A percentile compares a stretch with the other conserved stretches of the same genome.
phyloP scores from a whole-genome alignment of 495 filamentous ascomycete species.

The Podospora anserina region DNA sequence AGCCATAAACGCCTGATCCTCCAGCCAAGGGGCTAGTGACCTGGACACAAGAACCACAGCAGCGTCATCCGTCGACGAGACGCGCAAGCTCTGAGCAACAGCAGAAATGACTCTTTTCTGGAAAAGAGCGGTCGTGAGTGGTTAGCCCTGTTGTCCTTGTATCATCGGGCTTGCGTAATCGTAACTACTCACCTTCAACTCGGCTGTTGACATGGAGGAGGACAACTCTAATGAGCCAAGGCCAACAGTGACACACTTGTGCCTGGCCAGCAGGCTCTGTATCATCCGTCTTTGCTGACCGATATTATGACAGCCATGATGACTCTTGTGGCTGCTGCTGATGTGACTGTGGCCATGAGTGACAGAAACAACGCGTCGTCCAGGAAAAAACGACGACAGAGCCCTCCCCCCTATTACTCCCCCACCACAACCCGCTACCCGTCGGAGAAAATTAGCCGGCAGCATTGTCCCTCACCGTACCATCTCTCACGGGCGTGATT shows the following conservation, averaged over 20 bases:
- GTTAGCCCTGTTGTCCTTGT: conserved; percentile 1
- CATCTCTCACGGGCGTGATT: background rate
- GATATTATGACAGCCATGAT: background rate
- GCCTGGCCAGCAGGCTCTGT: background rate
- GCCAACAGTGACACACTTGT: background rate
- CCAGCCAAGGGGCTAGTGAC: conserved; percentile 36
- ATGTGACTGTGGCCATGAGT: background rate
- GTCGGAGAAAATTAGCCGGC: conserved; percentile 1
- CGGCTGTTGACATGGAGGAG: background rate
- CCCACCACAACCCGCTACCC: background rate
- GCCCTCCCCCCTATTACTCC: background rate
- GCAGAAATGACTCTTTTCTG: conserved; percentile 10
- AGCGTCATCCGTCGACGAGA: conserved; percentile 17
- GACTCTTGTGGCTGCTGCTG: background rate
- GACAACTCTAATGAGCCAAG: conserved; percentile 1
- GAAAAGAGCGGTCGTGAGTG: background rate
- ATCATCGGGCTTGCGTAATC: background rate
- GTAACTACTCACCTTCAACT: conserved; percentile 14
- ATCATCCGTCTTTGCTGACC: background rate
- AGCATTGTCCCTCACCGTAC: background rate
- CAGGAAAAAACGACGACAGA: background rate
- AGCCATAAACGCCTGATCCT: conserved; percentile 38
- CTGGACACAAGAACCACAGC: conserved; percentile 38
- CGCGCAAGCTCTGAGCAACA: conserved; percentile 4
- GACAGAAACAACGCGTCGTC: background rate